Base-by-base conservation (phyloP, 1,139 yeast species). In the Blastobotrys indianensis region DNA sequence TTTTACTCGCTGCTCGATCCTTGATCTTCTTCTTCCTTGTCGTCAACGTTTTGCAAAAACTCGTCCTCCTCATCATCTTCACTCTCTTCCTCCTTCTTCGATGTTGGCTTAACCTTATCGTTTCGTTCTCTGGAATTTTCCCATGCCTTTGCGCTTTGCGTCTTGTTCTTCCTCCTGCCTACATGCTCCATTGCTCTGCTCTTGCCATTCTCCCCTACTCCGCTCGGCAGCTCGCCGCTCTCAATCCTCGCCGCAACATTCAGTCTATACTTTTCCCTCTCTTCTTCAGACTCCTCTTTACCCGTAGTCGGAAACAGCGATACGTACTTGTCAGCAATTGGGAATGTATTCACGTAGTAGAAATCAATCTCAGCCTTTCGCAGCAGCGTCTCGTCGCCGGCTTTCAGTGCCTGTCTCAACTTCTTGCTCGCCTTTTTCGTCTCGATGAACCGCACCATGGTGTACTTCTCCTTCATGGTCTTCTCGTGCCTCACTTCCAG, bases 401-500 rank as follows among this genome's bases (percentile, higher is more conserved):
- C 29, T 2, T 53, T 51, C 50, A 70, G 69, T 1, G 82, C 79
- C 54, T 81, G 81, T 53, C 82, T 83, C 58, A 87, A 77, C 52
- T 73, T 77, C 58, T 97, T 74, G 30, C 77, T 59, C 1, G 97
- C 95, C 74, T 92, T 94, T 68, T 90, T 87, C 58, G 76, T 77
- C 64, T 92, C 98, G 53, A 92, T 86, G 61, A 94, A 92, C 54
- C 94, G 75, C 41, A 92, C 92, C 94, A 88, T 90, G 61, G 87
- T 97, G 64, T 94, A 92, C 65, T 82, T 85, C 55, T 81, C 76
- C n/a, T 87, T 79, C 39, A 75, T 68, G 47, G 77, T 76, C 56
- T 76, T 77, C 6, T 80, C 77, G 54, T 74, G 75, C 42, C 74
- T 70, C 36, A 72, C 70, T 30, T 65, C 53, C 52, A 77, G 75